A percentile compares a stretch with the other conserved stretches of the same genome.
phyloP scores from a whole-genome alignment of 1,284 basidiomycete species.

The Cryptococcus depauperatus region DNA sequence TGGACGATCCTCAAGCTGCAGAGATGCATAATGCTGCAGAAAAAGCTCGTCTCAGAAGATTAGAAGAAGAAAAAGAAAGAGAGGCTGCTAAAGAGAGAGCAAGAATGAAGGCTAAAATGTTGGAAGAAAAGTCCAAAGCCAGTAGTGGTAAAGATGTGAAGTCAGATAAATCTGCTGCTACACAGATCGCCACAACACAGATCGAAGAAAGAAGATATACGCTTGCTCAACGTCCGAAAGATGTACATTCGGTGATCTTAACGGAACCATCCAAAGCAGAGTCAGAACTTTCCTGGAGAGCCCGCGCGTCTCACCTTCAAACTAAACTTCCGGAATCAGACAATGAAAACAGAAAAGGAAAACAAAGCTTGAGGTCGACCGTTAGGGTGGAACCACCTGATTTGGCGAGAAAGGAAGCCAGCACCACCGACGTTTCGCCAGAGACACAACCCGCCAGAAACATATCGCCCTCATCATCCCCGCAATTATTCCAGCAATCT shows the following conservation, averaged over 20 bases:
- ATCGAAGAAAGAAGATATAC: no score
- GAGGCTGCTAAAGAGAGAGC: conserved; percentile 77
- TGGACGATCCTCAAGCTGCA: conserved; percentile 57
- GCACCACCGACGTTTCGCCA: no score
- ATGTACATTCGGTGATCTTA: no score
- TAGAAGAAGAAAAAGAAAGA: conserved; percentile 78
- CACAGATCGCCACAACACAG: no score
- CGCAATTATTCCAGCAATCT: conserved; percentile 54
- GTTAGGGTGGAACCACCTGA: no score
- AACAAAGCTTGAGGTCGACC: no score
- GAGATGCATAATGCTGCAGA: conserved; percentile 87
- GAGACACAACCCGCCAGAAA: no score
- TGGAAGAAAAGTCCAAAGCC: conserved; percentile 60
- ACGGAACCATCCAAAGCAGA: neutral
- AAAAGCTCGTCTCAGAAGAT: conserved; percentile 60
- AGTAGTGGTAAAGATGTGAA: conserved; percentile 2
- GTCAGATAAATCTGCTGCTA: no score
- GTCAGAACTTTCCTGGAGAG: neutral
- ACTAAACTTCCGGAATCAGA: neutral
- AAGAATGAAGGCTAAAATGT: conserved; percentile 69
- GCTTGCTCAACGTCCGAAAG: neutral
- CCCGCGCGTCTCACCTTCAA: neutral
- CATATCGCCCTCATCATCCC: neutral
- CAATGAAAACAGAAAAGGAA: no score
- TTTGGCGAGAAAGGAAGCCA: no score